Evolutionary conservation across 805 yeast genomes (phyloP).

Genomic region (Tetrapisispora iriomotensis): DNA sequence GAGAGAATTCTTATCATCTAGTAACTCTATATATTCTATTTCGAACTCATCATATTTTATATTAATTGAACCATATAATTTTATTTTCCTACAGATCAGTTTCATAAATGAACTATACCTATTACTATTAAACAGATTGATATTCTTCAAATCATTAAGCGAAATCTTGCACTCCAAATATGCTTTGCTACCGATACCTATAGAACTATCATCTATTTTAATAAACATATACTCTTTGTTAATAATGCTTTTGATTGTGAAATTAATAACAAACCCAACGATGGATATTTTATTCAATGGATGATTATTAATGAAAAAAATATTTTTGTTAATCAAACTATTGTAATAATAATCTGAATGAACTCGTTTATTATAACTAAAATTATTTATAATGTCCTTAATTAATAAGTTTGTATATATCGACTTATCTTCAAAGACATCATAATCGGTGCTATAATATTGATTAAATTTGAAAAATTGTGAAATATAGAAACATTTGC

Average conservation of each 20-base stretch:
- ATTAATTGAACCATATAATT: constrained; percentile 21
- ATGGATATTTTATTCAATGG: constrained; percentile 32
- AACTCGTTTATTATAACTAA: constrained; percentile 6
- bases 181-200: neutral
- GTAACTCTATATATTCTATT: constrained; percentile 18
- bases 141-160: constrained; percentile 9
- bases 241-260: constrained; percentile 12
- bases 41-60: constrained; percentile 24
- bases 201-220: constrained; percentile 19
- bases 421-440: neutral
- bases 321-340: constrained; percentile 2
- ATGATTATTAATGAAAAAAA: constrained; percentile 33
- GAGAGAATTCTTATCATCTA: constrained; percentile 14
- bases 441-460: constrained; percentile 1
- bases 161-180: constrained; percentile 24
- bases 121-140: constrained; percentile 11
- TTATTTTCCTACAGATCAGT: constrained; percentile 15
- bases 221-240: constrained; percentile 15
- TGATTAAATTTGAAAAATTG: constrained; percentile 4
- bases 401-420: constrained; percentile 6
- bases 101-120: neutral
- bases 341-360: constrained; percentile 6
- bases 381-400: constrained; percentile 5
- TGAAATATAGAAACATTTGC: constrained; percentile 4
- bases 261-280: constrained; percentile 30